phyloP scores from a whole-genome alignment of 2,329 filamentous ascomycete genomes.

The Penicillium sp. region DNA sequence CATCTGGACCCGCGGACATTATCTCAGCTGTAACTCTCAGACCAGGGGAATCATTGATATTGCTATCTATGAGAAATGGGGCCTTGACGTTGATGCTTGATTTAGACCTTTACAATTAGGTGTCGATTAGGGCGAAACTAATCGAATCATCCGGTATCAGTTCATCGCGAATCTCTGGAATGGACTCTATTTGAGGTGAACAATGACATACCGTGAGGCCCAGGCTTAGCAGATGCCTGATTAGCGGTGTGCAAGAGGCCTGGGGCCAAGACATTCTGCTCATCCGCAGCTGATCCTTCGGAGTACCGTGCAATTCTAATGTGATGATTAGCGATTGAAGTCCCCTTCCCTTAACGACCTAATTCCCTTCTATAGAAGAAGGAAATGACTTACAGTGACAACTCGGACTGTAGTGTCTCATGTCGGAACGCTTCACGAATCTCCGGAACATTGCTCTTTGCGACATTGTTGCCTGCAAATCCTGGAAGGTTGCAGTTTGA shows the following conservation, averaged over 20 bases:
- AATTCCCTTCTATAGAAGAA: conserved; percentile 1
- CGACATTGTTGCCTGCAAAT: conserved; percentile 83
- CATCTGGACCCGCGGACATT: neutral
- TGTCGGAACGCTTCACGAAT: conserved; percentile 87
- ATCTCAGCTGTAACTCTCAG: neutral
- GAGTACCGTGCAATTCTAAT: conserved; percentile 32
- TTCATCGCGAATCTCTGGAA: neutral
- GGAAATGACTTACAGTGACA: conserved; percentile 66
- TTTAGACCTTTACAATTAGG: neutral
- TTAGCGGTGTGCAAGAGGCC: conserved; percentile 15
- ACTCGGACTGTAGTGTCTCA: conserved; percentile 80
- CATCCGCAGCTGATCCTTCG: conserved; percentile 13
- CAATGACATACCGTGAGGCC: conserved; percentile 6
- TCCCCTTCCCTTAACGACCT: neutral
- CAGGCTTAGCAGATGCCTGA: conserved; percentile 13
- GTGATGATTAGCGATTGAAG: neutral
- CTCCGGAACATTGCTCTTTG: conserved; percentile 94
- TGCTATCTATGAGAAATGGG: neutral
- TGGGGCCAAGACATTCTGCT: conserved; percentile 22
- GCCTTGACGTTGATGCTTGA: neutral
- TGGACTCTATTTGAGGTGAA: neutral
- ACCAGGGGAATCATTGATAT: neutral
- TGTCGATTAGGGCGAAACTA: neutral
- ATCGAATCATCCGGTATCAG: neutral
- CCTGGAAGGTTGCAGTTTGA: conserved; percentile 74